These are phyloP conservation scores for Knufia fluminis DNA, from an alignment of 2,329 filamentous ascomycete species.

Conservation along the genomic window DNA sequence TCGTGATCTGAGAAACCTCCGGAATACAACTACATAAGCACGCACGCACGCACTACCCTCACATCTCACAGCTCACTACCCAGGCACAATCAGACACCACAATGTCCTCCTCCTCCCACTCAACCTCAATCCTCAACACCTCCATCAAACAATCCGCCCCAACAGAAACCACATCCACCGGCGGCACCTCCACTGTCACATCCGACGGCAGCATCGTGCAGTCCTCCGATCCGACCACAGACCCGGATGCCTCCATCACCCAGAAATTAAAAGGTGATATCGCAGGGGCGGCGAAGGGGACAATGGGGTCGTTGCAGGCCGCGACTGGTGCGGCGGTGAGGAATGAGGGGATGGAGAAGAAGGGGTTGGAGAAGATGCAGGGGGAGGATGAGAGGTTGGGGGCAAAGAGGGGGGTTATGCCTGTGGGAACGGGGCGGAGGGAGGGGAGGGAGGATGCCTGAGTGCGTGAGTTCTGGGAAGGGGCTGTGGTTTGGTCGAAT, in stretches of 20 bases:
- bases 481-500: too few relatives aligned
- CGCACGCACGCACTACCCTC: too few relatives aligned
- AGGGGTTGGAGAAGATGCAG: constrained; percentile 21
- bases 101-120: neutral
- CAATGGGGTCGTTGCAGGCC: constrained; percentile 15
- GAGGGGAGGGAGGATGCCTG: constrained; percentile 2
- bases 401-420: constrained; percentile 17
- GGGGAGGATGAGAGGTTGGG: constrained; percentile 17
- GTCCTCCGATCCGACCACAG: constrained; percentile 7
- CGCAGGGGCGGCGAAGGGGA: constrained; percentile 17
- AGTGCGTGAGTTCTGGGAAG: neutral
- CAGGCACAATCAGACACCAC: too few relatives aligned
- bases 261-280: constrained; percentile 17
- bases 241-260: constrained; percentile 9
- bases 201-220: constrained; percentile 4
- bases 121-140: neutral
- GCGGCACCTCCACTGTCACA: neutral
- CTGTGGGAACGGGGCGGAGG: constrained; percentile 15
- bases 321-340: constrained; percentile 15
- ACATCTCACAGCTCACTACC: too few relatives aligned
- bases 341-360: constrained; percentile 17
- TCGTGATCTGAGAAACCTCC: too few relatives aligned
- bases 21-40: too few relatives aligned
- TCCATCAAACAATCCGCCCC: constrained; percentile 1
- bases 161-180: neutral